Evolutionary conservation across 495 filamentous ascomycete genomes (phyloP), one percentile per base, ranked within the genome.

Genomic region (Hypoxylon fuscum): DNA sequence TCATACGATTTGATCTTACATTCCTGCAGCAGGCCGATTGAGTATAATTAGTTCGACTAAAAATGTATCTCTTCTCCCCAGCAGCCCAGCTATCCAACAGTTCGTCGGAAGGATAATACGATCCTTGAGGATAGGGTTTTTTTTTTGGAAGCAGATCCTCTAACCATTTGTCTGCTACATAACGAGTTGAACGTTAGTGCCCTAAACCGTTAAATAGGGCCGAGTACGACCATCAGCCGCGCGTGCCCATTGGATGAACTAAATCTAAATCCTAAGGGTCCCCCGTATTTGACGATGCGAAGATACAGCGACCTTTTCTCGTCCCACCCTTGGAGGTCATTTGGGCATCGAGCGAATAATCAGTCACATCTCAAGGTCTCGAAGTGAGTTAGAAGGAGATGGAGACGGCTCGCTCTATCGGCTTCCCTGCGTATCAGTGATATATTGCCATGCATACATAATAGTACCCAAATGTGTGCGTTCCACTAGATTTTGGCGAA

Each of bases 1-100:
- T 66, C 63, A 62, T 66, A 62, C 57, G 57, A 61, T 66, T 66
- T 61, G 63, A 57, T 58, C 63, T 66, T 52, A 58, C 57, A 58
- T 48, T 66, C 57, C 57, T 62, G 57, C 63, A 66, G 44, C 57
- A 45, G 63, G 53, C 63, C 57, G 63, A 62, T 66, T 62, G 43
- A 54, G 63, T 66, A 12, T 35, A 38, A 58, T 66, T 49, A 53
- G 42, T 45, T 55, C 57, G 57, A 66, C 48, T 58, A 54, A n/a
- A n/a, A n/a, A 44, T 47, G 18, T 57, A 58, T 49, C 52, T 42
- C 25, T 23, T 22, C 11, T 52, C 23, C n/a, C n/a, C n/a, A n/a
- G n/a, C n/a, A n/a, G n/a, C n/a, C n/a, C 42, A 38, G 38, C 38
- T 56, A 43, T 61, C 45, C 23, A 61, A 66, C 25, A 14, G 40